phyloP scores from a whole-genome alignment of 2,329 filamentous ascomycete species.

The Aspergillus vadensis region DNA sequence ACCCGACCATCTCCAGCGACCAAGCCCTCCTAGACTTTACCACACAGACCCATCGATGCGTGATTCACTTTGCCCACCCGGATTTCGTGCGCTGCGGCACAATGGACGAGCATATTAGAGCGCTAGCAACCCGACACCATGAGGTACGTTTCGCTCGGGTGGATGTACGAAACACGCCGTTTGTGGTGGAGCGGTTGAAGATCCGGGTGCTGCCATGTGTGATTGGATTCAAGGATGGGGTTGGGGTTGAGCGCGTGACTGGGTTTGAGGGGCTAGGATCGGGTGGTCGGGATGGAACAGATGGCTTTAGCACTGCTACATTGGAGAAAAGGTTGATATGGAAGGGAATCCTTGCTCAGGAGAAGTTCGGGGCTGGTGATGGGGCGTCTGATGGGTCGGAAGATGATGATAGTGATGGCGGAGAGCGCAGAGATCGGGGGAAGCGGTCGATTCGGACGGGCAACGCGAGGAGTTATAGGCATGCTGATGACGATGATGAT shows the following conservation, averaged over 20 bases:
- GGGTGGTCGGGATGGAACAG: constrained; percentile 40
- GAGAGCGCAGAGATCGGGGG: constrained; percentile 17
- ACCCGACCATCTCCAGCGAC: constrained; percentile 51
- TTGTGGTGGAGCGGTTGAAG: constrained; percentile 50
- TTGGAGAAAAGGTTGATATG: constrained; percentile 47
- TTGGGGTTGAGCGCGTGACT: constrained; percentile 47
- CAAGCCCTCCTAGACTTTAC: constrained; percentile 62
- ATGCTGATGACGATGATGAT: constrained; percentile 50
- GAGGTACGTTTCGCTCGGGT: constrained; percentile 49
- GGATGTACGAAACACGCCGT: constrained; percentile 50
- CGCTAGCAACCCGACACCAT: constrained; percentile 43
- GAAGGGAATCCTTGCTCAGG: constrained; percentile 41
- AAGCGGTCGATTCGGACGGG: constrained; percentile 35
- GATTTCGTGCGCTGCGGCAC: constrained; percentile 64
- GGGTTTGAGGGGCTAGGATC: constrained; percentile 51
- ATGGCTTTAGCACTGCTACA: constrained; percentile 42
- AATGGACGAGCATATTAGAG: constrained; percentile 62
- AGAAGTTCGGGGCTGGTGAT: constrained; percentile 33
- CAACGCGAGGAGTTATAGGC: constrained; percentile 36
- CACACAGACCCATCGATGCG: constrained; percentile 58
- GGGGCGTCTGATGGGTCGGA: constrained; percentile 30
- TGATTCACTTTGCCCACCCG: constrained; percentile 66
- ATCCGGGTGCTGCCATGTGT: constrained; percentile 52
- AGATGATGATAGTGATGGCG: constrained; percentile 29
- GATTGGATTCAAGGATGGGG: constrained; percentile 51